phyloP scores from a whole-genome alignment of 805 yeast genomes.

The Hanseniaspora guilliermondii region DNA sequence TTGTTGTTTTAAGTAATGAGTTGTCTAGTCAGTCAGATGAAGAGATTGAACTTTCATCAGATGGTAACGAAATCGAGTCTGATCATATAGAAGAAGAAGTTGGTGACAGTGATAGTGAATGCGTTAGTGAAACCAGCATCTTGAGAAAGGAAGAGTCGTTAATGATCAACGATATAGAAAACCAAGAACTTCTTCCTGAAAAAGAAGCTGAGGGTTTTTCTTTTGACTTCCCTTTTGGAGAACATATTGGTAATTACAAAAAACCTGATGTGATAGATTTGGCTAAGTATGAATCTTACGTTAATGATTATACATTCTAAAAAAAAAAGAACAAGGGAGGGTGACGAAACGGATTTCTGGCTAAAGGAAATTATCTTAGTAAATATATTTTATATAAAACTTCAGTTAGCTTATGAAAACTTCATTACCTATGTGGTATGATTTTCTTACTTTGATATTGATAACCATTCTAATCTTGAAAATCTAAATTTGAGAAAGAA shows the following conservation, averaged over 20 bases:
- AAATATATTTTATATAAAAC: neutral
- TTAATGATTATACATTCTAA: neutral
- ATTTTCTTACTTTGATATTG: neutral
- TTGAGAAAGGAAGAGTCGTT: neutral
- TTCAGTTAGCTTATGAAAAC: neutral
- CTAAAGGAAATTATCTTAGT: too few species aligned
- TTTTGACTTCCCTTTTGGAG: neutral
- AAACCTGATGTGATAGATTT: neutral
- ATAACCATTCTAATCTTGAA: neutral
- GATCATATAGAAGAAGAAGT: neutral
- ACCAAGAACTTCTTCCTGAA: neutral
- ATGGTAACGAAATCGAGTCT: neutral
- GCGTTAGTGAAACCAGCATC: neutral
- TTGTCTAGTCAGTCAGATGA: neutral
- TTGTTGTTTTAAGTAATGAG: neutral
- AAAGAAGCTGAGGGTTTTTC: neutral
- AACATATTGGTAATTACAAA: neutral
- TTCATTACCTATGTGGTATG: neutral
- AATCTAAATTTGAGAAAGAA: constrained; percentile 20
- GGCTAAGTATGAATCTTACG: neutral
- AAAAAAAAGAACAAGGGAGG: neutral
- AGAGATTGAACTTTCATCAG: neutral
- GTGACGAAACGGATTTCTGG: too few species aligned
- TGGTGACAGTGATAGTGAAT: neutral
- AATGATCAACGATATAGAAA: neutral